phyloP scores from a whole-genome alignment of 306 rosid species.

The Spatholobus suberectus region DNA sequence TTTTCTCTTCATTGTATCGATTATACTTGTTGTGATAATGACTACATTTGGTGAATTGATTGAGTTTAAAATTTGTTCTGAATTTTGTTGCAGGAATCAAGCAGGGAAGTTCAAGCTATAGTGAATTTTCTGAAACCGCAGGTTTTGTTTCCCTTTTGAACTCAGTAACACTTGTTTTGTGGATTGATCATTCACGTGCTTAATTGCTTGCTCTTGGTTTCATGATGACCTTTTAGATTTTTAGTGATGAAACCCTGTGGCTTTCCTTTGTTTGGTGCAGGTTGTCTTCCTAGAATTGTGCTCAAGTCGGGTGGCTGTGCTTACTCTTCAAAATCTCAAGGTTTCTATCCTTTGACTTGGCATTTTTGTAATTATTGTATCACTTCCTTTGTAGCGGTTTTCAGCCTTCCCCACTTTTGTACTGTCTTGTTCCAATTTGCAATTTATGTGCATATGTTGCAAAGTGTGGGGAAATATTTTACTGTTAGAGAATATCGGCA shows the following conservation, averaged over 20 bases:
- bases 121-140: constrained; percentile 82
- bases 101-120: constrained; percentile 82
- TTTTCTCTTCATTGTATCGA: neutral
- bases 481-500: neutral
- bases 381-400: neutral
- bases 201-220: constrained; percentile 46
- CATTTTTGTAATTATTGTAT: neutral
- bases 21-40: constrained; percentile 3
- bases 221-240: neutral
- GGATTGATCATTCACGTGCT: constrained; percentile 35
- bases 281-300: constrained; percentile 93
- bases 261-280: constrained; percentile 55
- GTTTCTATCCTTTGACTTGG: constrained; percentile 46
- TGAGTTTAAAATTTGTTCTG: constrained; percentile 22
- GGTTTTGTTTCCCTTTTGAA: constrained; percentile 58
- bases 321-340: constrained; percentile 82
- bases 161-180: constrained; percentile 35
- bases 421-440: neutral
- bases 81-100: constrained; percentile 71
- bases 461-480: neutral
- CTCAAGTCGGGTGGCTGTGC: constrained; percentile 78
- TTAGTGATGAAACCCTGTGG: constrained; percentile 24
- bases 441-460: neutral
- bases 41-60: neutral
- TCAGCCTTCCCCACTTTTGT: neutral